These are phyloP conservation scores for Xanthoparmelia taractica DNA, from an alignment of 495 filamentous ascomycete species.

Conservation along the genomic window DNA sequence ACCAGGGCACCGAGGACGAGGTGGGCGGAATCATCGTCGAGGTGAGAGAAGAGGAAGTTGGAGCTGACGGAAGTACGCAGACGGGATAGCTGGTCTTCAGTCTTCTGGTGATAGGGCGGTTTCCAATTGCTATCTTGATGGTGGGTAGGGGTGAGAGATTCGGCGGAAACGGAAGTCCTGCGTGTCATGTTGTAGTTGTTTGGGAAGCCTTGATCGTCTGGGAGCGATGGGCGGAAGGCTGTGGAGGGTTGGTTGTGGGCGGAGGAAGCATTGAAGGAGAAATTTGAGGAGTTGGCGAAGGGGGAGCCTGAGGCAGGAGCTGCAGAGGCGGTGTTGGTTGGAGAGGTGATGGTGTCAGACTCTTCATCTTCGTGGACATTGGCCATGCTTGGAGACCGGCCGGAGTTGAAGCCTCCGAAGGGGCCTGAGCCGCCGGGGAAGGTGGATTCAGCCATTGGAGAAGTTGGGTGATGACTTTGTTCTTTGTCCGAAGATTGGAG, in stretches of 20 bases:
- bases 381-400: slow-evolving; percentile 39
- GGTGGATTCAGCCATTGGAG: slow-evolving; percentile 46
- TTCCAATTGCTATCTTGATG: slow-evolving; percentile 82
- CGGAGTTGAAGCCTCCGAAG: slow-evolving; percentile 36
- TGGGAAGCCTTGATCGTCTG: slow-evolving; percentile 63
- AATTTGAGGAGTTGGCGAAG: slow-evolving; percentile 22
- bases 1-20: slow-evolving; percentile 86
- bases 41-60: slow-evolving; percentile 91
- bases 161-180: slow-evolving; percentile 92
- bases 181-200: slow-evolving; percentile 89
- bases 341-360: slow-evolving; percentile 50
- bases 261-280: slow-evolving; percentile 15
- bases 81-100: slow-evolving; percentile 67
- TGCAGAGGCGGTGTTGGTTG: slow-evolving; percentile 49
- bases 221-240: slow-evolving; percentile 27
- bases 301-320: slow-evolving; percentile 17
- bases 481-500: neutral
- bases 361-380: slow-evolving; percentile 56
- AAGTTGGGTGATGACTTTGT: neutral
- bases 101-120: slow-evolving; percentile 76
- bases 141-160: slow-evolving; percentile 84
- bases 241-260: slow-evolving; percentile 15
- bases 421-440: slow-evolving; percentile 53
- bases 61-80: slow-evolving; percentile 72
- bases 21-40: slow-evolving; percentile 82